Evolutionary conservation across 2,329 filamentous ascomycete genomes (phyloP).

Genomic region (Calycina herbarum): DNA sequence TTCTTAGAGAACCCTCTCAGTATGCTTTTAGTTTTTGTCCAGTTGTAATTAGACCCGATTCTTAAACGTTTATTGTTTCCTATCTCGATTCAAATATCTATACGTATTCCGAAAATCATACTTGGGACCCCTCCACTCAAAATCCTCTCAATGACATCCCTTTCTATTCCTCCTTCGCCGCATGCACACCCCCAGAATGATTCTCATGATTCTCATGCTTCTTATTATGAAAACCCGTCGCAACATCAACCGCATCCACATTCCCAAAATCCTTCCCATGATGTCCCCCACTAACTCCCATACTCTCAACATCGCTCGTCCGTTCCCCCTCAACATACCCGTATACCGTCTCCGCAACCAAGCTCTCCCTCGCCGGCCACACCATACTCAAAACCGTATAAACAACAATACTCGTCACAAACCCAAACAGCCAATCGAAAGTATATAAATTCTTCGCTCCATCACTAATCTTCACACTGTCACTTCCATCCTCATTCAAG

Average conservation of each 20-base stretch:
- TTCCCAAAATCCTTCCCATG: conserved; percentile 21
- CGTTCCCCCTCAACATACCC: conserved; percentile 23
- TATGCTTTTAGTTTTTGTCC: too few species aligned
- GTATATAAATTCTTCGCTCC: conserved; percentile 58
- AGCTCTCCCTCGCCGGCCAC: conserved; percentile 51
- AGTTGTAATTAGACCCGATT: too few species aligned
- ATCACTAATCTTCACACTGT: conserved; percentile 35
- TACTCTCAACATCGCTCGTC: conserved; percentile 17
- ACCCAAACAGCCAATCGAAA: conserved; percentile 67
- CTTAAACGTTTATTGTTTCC: too few species aligned
- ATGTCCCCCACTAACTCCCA: not conserved
- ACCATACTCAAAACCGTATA: conserved; percentile 52
- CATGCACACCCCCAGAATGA: too few species aligned
- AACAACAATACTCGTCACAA: conserved; percentile 54
- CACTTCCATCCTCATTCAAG: conserved; percentile 5
- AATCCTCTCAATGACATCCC: too few species aligned
- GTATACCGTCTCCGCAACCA: conserved; percentile 46
- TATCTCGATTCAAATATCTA: too few species aligned
- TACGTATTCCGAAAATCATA: too few species aligned
- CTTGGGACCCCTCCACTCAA: too few species aligned
- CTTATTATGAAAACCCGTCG: not conserved
- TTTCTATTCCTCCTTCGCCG: too few species aligned
- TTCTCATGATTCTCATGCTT: too few species aligned
- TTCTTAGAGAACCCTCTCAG: too few species aligned
- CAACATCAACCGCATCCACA: conserved; percentile 26